phyloP scores from a whole-genome alignment of 805 yeast genomes.

The Pichia cephalocereana region DNA sequence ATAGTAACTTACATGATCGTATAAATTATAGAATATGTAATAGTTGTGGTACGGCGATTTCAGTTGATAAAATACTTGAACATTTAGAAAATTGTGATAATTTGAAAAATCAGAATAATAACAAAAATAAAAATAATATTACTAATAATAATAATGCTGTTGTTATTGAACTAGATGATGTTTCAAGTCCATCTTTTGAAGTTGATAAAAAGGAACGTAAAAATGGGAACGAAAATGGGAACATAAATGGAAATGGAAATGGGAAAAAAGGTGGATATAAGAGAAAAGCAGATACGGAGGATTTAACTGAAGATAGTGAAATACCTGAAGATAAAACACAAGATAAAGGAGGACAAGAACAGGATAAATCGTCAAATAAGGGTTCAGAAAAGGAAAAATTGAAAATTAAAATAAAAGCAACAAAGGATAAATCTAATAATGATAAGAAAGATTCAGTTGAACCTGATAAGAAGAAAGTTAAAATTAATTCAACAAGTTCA shows the following conservation, averaged over 20 bases:
- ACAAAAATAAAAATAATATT: slow-evolving; percentile 12
- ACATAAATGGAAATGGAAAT: not conserved
- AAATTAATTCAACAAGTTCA: not conserved
- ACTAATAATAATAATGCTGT: not conserved
- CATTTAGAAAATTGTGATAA: slow-evolving; percentile 34
- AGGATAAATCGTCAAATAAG: too few species aligned
- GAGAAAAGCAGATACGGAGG: not conserved
- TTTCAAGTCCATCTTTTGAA: not conserved
- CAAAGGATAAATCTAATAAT: not conserved
- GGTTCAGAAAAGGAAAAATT: slow-evolving; percentile 10
- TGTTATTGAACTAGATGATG: not conserved
- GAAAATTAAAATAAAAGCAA: slow-evolving; percentile 36
- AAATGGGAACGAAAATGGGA: not conserved
- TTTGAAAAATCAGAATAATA: not conserved
- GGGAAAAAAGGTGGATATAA: not conserved
- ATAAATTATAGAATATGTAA: slow-evolving; percentile 39
- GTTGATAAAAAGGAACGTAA: not conserved
- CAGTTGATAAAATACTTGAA: slow-evolving; percentile 27
- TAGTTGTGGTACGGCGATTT: slow-evolving; percentile 36
- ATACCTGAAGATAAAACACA: slow-evolving; percentile 16
- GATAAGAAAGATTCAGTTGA: slow-evolving; percentile 2
- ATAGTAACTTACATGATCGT: slow-evolving; percentile 30
- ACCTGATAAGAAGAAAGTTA: slow-evolving; percentile 6
- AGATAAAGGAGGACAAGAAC: slow-evolving; percentile 20
- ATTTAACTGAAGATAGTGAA: slow-evolving; percentile 4